Conservation (phyloP, 148 eudicot genomes). For the Amaranthus palmeri region DNA sequence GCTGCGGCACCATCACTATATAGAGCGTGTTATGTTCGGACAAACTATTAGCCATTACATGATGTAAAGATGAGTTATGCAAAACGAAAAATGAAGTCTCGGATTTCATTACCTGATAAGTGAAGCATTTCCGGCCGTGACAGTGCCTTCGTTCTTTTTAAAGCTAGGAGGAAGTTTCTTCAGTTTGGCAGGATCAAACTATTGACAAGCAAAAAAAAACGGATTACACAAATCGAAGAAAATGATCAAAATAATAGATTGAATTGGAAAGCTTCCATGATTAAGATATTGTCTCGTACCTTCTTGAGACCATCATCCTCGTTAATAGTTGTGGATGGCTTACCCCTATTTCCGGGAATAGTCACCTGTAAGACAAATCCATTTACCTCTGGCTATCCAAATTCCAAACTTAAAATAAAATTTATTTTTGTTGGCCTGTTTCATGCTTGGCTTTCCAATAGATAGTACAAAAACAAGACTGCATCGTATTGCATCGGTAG, state of each 20-base stretch:
- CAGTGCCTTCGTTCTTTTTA: slow-evolving; percentile 73
- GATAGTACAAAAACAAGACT: not conserved
- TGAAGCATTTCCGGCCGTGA: slow-evolving; percentile 97
- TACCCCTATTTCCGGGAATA: slow-evolving; percentile 62
- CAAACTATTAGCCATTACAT: not conserved
- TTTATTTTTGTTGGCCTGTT: not conserved
- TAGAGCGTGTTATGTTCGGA: slow-evolving; percentile 22
- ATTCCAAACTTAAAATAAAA: not conserved
- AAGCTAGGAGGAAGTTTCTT: slow-evolving; percentile 88
- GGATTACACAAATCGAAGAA: not conserved
- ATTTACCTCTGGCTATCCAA: not conserved
- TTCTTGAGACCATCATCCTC: slow-evolving; percentile 75
- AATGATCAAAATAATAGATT: not conserved
- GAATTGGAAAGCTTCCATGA: slow-evolving; percentile 8
- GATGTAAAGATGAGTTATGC: not conserved
- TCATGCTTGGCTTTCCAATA: slow-evolving; percentile 4
- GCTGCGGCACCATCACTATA: slow-evolving; percentile 98
- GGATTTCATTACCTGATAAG: slow-evolving; percentile 55
- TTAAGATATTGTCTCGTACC: slow-evolving; percentile 33
- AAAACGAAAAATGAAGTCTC: slow-evolving; percentile 8
- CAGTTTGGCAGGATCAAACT: slow-evolving; percentile 82
- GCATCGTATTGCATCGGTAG: no score
- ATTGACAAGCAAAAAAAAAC: slow-evolving; percentile 3
- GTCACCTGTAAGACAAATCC: slow-evolving; percentile 44
- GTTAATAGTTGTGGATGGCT: slow-evolving; percentile 45